phyloP scores from a whole-genome alignment of 2,329 filamentous ascomycete species.

The Hymenoscyphus scutula region DNA sequence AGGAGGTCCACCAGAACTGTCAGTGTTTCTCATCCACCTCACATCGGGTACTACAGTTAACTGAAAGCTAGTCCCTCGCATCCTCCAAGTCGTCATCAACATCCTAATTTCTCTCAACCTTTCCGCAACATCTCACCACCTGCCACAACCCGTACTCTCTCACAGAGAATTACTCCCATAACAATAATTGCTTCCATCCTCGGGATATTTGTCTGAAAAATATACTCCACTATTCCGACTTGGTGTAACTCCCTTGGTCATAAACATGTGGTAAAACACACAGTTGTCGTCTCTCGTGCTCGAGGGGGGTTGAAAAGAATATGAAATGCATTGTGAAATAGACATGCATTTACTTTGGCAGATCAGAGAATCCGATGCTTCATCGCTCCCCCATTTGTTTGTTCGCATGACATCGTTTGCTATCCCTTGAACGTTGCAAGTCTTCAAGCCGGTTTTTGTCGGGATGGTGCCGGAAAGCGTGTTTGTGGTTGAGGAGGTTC shows the following conservation, averaged over 20 bases:
- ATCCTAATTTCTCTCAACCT: neutral
- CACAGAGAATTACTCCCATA: slow-evolving; percentile 16
- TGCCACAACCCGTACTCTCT: neutral
- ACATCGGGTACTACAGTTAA: too few relatives aligned
- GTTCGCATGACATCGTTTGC: slow-evolving; percentile 11
- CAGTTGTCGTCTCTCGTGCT: slow-evolving; percentile 14
- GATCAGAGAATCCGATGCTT: slow-evolving; percentile 12
- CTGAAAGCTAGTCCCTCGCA: too few relatives aligned
- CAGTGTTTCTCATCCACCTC: too few relatives aligned
- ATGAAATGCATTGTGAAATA: slow-evolving; percentile 17
- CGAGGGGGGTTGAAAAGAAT: slow-evolving; percentile 12
- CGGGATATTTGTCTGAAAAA: slow-evolving; percentile 25
- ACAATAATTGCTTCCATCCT: slow-evolving; percentile 20
- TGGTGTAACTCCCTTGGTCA: slow-evolving; percentile 11
- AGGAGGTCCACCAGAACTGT: too few relatives aligned
- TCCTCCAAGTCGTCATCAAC: too few relatives aligned
- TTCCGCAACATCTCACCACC: too few relatives aligned
- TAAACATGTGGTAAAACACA: slow-evolving; percentile 18
- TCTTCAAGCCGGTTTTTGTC: slow-evolving; percentile 16
- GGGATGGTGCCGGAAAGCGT: slow-evolving; percentile 7
- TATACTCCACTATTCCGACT: slow-evolving; percentile 18
- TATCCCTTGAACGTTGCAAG: slow-evolving; percentile 19
- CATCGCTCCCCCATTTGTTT: slow-evolving; percentile 5
- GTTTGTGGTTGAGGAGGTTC: neutral
- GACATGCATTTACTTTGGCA: slow-evolving; percentile 21